Percentiles rank a stretch among this genome's conserved stretches.
phyloP scores from a whole-genome alignment of 2,329 filamentous ascomycete species.

The Trichoderma cornu-damae region DNA sequence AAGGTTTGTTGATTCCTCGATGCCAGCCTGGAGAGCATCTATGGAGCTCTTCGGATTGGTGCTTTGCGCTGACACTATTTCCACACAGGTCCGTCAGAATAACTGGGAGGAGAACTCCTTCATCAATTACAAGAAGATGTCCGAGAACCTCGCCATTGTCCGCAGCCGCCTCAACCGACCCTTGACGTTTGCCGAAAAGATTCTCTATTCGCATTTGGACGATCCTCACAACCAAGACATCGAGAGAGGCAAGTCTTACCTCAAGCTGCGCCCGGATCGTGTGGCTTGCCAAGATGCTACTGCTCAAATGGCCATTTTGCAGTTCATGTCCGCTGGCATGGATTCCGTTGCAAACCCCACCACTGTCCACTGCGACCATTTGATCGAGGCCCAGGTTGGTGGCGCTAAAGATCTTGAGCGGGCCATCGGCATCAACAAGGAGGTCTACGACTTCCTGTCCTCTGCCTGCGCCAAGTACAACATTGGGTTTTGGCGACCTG shows the following conservation, averaged over 20 bases:
- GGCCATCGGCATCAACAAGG: slow-evolving; percentile 93
- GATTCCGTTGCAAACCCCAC: slow-evolving; percentile 87
- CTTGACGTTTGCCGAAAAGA: slow-evolving; percentile 95
- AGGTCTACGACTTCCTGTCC: slow-evolving; percentile 96
- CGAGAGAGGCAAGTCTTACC: slow-evolving; percentile 89
- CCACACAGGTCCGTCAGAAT: slow-evolving; percentile 74
- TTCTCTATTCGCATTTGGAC: slow-evolving; percentile 97
- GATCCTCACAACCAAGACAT: slow-evolving; percentile 95
- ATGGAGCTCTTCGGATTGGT: not conserved
- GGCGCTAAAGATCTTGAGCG: slow-evolving; percentile 89
- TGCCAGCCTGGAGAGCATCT: not conserved
- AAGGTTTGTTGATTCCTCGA: slow-evolving; percentile 57
- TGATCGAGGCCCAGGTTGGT: slow-evolving; percentile 96
- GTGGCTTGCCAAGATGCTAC: slow-evolving; percentile 99
- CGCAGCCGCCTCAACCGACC: slow-evolving; percentile 85
- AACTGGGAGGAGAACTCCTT: slow-evolving; percentile 94
- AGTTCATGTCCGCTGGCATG: slow-evolving; percentile 99
- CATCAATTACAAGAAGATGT: slow-evolving; percentile 99
- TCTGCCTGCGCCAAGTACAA: slow-evolving; percentile 97
- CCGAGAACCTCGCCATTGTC: slow-evolving; percentile 90
- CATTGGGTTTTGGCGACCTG: slow-evolving; percentile 99
- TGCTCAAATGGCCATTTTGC: slow-evolving; percentile 98
- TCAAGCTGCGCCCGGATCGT: slow-evolving; percentile 93
- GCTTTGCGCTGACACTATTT: slow-evolving; percentile 20
- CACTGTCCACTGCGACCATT: slow-evolving; percentile 97